These are phyloP conservation scores for Cryptococcus sp. DNA, from an alignment of 1,284 basidiomycete species.

Conservation along the genomic window DNA sequence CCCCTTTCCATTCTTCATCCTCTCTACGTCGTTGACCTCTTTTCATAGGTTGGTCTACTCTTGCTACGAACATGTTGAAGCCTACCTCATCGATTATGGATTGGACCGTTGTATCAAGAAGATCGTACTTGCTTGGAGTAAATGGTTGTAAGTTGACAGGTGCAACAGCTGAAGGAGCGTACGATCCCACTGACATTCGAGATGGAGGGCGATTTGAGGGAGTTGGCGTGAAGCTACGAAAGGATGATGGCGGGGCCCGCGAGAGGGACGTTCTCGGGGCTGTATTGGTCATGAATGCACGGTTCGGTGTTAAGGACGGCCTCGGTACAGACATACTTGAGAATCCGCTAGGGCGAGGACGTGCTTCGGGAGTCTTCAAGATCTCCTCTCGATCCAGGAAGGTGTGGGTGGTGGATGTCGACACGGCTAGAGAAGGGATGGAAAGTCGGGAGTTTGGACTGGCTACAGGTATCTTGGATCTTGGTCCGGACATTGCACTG, in stretches of 20 bases:
- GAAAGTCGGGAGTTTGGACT: conserved; percentile 6
- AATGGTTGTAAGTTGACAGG: conserved; percentile 23
- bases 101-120: conserved; percentile 35
- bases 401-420: neutral
- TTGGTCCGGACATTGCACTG: neutral
- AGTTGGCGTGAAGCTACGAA: conserved; percentile 17
- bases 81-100: conserved; percentile 20
- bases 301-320: neutral
- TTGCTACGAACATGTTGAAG: conserved; percentile 27
- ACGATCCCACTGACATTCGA: conserved; percentile 21
- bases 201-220: conserved; percentile 21
- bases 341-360: conserved; percentile 4
- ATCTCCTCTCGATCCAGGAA: neutral
- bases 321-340: neutral
- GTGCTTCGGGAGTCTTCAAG: conserved; percentile 13
- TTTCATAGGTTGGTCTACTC: conserved; percentile 35
- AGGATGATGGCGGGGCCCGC: conserved; percentile 32
- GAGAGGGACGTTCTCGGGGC: conserved; percentile 9
- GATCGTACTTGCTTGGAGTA: conserved; percentile 36
- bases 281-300: conserved; percentile 1
- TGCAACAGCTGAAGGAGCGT: conserved; percentile 2
- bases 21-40: conserved; percentile 35
- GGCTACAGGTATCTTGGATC: conserved; percentile 13
- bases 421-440: neutral
- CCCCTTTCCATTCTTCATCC: conserved; percentile 42